These are phyloP conservation scores for Thelonectria blattea DNA, from an alignment of 2,329 filamentous ascomycete species.

Conservation along the genomic window DNA sequence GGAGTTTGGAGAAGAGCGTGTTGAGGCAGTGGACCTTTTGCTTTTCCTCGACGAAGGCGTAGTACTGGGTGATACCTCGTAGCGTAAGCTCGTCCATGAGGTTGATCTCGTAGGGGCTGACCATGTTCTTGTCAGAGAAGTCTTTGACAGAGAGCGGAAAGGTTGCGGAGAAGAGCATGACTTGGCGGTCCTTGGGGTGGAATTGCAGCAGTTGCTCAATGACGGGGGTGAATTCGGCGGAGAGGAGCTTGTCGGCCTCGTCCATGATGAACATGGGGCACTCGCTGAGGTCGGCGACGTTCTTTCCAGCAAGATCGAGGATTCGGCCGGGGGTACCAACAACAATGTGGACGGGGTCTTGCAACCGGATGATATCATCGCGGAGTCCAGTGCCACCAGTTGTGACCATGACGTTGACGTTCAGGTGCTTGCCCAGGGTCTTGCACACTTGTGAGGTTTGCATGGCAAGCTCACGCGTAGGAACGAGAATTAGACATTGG, in stretches of 20 bases:
- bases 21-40: slow-evolving; percentile 99
- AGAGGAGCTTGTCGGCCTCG: slow-evolving; percentile 97
- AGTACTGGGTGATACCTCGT: slow-evolving; percentile 98
- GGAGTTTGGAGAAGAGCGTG: slow-evolving; percentile 97
- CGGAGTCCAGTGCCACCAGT: slow-evolving; percentile 94
- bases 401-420: slow-evolving; percentile 98
- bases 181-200: slow-evolving; percentile 95
- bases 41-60: slow-evolving; percentile 98
- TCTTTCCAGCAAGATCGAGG: slow-evolving; percentile 93
- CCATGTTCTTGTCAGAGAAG: slow-evolving; percentile 99
- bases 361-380: slow-evolving; percentile 94
- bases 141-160: slow-evolving; percentile 97
- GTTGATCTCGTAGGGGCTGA: slow-evolving; percentile 96
- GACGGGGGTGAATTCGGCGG: slow-evolving; percentile 94
- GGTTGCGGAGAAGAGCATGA: slow-evolving; percentile 99
- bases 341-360: slow-evolving; percentile 95
- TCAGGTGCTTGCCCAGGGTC: slow-evolving; percentile 94
- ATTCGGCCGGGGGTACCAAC: slow-evolving; percentile 97
- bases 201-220: slow-evolving; percentile 96
- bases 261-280: slow-evolving; percentile 99
- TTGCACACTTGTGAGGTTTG: slow-evolving; percentile 99
- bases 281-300: slow-evolving; percentile 92
- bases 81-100: slow-evolving; percentile 99
- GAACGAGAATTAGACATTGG: slow-evolving; percentile 94
- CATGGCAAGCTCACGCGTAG: slow-evolving; percentile 94